Percentiles rank a stretch among this genome's conserved stretches.
Evolutionary conservation across 768 basidiomycete genomes (phyloP).

Genomic region (Agrocybe praecox): DNA sequence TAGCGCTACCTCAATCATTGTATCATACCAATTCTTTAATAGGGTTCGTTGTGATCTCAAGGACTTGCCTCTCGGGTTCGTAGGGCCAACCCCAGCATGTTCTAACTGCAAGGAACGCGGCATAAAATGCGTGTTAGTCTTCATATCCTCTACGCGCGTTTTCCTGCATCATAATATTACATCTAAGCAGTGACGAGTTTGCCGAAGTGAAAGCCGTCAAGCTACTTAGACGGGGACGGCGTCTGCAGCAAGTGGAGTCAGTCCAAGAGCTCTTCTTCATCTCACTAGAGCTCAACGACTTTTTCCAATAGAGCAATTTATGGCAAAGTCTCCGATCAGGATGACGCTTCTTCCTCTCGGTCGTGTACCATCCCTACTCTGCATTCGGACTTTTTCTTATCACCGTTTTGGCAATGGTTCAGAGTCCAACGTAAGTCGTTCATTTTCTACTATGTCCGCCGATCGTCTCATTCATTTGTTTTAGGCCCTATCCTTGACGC

Average conservation of each 20-base stretch:
- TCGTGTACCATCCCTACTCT: conserved; percentile 69
- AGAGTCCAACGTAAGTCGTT: conserved; percentile 72
- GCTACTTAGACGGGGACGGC: conserved; percentile 74
- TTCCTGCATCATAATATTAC: conserved; percentile 3
- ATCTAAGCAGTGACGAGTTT: conserved; percentile 75
- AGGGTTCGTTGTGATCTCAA: conserved; percentile 96
- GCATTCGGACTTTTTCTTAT: conserved; percentile 77
- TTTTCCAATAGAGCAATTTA: conserved; percentile 70
- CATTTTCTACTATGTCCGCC: conserved; percentile 1
- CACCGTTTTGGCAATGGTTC: conserved; percentile 85
- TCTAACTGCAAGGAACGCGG: conserved; percentile 90
- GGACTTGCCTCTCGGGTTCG: conserved; percentile 62
- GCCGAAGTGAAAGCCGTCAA: conserved; percentile 91
- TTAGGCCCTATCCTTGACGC: conserved; percentile 87
- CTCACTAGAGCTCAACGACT: conserved; percentile 1
- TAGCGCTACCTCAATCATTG: conserved; percentile 46
- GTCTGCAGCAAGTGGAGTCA: conserved; percentile 84
- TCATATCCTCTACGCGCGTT: neutral
- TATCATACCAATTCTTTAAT: conserved; percentile 10
- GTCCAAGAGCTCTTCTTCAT: conserved; percentile 36
- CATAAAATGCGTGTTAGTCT: conserved; percentile 89
- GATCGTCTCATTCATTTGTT: conserved; percentile 10
- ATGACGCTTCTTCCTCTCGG: conserved; percentile 38
- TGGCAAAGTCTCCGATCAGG: conserved; percentile 61
- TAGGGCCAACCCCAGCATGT: conserved; percentile 58